Base-by-base conservation (phyloP, 2,329 filamentous ascomycete species). In the Leptographium lundbergii region DNA sequence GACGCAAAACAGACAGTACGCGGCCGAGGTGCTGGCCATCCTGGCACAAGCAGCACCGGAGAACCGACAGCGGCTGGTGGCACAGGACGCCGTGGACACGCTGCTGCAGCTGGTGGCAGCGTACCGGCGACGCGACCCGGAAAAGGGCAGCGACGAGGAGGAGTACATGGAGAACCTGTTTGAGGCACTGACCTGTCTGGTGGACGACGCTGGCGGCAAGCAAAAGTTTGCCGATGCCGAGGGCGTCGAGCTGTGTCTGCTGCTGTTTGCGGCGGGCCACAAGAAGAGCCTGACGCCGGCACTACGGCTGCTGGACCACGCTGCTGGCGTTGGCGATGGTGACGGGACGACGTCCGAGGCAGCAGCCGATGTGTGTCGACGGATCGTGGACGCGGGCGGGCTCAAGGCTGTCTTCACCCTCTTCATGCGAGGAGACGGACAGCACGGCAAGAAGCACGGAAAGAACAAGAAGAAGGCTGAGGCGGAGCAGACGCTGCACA, bases 161-260 rank as follows among this genome's bases (percentile, higher is more conserved):
- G 94, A 99, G 73, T 96, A 89, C 69, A 88, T 95, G 69, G 90
- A 95, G 71, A 96, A 99, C 64, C 69, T 96, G 0, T 99, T 99
- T 69, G 91, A 96, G 67, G 83, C 86, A 1, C 70, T 97, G 22
- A 88, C 89, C 0, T 95, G 88, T 65, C 74, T 95, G 1, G 87
- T 86, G 0, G 88, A 95, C 65, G 87, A 90, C 13, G 27, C 25
- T 9, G 27, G 50, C 5, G 91, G 91, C 6, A 96, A 96, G 70
- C 68, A 73, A 11, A 89, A 89, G 61, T 94, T 97, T 62, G 69
- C 96, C 39, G 88, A 94, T 65, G 91, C 89, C 1, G 94, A 99
- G 73, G 94, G 94, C 45, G 81, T 96, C 13, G 94, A 99, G 69
- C 80, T 99, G 6, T 89, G 86, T 61, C 80, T 96, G 53, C 89